These are phyloP conservation scores for Malus hybrid DNA, from an alignment of 331 rosid genomes.

Conservation along the genomic window DNA sequence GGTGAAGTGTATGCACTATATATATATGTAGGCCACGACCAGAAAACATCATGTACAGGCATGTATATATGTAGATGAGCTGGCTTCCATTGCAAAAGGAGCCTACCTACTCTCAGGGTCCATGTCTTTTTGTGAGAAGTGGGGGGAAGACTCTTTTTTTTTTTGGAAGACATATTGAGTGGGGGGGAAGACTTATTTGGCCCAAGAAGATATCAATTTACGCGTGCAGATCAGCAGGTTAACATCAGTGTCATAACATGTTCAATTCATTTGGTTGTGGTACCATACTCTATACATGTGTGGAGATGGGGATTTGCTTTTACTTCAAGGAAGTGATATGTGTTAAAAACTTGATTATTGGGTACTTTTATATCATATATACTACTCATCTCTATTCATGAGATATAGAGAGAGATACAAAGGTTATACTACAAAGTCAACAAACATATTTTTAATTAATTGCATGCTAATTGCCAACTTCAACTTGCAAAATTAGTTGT, in stretches of 20 bases:
- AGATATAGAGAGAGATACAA: no score
- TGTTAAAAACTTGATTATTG: background rate
- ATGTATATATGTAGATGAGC: conserved; percentile 13
- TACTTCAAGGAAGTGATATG: background rate
- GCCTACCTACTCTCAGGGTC: background rate
- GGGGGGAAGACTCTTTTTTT: background rate
- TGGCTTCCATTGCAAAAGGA: conserved; percentile 38
- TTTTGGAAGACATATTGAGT: no score
- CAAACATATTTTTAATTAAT: no score
- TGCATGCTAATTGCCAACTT: no score
- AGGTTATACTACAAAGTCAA: no score
- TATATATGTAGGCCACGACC: background rate
- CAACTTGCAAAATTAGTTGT: no score
- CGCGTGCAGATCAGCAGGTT: background rate
- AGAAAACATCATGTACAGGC: background rate
- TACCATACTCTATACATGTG: background rate
- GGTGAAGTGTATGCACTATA: background rate
- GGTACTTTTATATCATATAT: no score
- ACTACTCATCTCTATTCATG: no score
- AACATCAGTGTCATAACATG: background rate
- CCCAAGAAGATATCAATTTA: background rate
- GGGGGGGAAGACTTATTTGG: background rate
- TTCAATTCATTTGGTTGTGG: background rate
- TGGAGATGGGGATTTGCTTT: background rate
- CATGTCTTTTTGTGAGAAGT: background rate